These are phyloP conservation scores for Leucaena leucocephala DNA, from an alignment of 306 rosid species.

Conservation along the genomic window DNA sequence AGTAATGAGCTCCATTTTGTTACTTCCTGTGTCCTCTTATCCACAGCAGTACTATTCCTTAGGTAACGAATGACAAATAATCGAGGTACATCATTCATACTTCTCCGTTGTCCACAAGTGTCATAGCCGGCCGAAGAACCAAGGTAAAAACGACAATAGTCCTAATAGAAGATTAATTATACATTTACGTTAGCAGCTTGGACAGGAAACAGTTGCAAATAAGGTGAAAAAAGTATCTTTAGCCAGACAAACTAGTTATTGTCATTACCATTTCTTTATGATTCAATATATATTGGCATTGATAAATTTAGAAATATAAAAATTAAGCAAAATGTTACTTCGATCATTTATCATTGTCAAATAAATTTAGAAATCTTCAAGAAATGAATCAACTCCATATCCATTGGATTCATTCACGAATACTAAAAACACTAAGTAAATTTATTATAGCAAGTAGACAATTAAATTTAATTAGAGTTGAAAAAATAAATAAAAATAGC, in stretches of 20 bases:
- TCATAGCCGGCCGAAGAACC: slow-evolving; percentile 64
- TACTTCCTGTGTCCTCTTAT: slow-evolving; percentile 48
- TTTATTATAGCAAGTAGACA: slow-evolving; percentile 19
- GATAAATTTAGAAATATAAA: not conserved
- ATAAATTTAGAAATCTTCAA: slow-evolving; percentile 10
- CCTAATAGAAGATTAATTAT: slow-evolving; percentile 45
- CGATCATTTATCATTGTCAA: slow-evolving; percentile 13
- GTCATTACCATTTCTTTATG: not conserved
- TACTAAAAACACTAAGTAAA: slow-evolving; percentile 1
- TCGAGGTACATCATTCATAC: slow-evolving; percentile 63
- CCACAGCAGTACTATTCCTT: slow-evolving; percentile 60
- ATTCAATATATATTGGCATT: not conserved
- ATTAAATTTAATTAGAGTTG: slow-evolving; percentile 2
- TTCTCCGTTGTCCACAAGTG: slow-evolving; percentile 80
- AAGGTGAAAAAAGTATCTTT: slow-evolving; percentile 3
- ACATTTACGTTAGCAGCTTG: slow-evolving; percentile 22
- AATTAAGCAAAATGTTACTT: slow-evolving; percentile 20
- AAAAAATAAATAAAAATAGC: not conserved
- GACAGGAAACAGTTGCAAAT: slow-evolving; percentile 19
- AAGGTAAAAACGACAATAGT: slow-evolving; percentile 81
- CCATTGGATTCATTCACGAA: slow-evolving; percentile 12
- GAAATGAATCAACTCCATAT: not conserved
- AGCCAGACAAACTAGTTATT: slow-evolving; percentile 10
- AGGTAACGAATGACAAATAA: slow-evolving; percentile 76
- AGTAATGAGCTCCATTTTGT: slow-evolving; percentile 47